Conservation (phyloP, 2,329 filamentous ascomycete genomes). For the Zymoseptoria pseudotritici region DNA sequence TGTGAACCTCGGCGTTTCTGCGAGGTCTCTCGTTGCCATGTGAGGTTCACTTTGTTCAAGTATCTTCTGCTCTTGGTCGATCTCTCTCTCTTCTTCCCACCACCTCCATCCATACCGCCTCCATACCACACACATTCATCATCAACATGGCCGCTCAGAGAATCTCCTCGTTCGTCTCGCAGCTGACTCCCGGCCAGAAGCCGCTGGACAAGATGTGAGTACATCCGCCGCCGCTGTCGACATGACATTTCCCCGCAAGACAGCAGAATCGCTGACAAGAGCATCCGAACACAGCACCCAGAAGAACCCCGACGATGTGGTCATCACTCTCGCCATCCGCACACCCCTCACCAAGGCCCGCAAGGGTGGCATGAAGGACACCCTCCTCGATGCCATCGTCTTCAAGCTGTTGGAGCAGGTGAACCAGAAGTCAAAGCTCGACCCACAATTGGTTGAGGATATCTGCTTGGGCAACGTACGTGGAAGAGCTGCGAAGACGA, state of each 20-base stretch:
- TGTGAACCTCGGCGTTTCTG: background rate
- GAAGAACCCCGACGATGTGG: slow-evolving; percentile 88
- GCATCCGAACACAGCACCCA: slow-evolving; percentile 9
- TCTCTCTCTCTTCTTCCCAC: slow-evolving; percentile 1
- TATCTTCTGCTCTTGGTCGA: background rate
- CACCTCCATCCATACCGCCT: background rate
- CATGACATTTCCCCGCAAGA: slow-evolving; percentile 62
- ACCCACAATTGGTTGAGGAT: slow-evolving; percentile 47
- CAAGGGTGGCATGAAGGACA: slow-evolving; percentile 96
- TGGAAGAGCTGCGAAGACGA: background rate
- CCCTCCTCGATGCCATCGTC: slow-evolving; percentile 76
- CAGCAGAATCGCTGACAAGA: slow-evolving; percentile 55
- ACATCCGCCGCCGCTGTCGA: slow-evolving; percentile 47
- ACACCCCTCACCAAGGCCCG: slow-evolving; percentile 81
- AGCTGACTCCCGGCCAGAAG: slow-evolving; percentile 64
- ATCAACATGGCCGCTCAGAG: slow-evolving; percentile 71
- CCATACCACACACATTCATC: slow-evolving; percentile 1
- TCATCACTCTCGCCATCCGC: slow-evolving; percentile 87
- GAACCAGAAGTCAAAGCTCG: slow-evolving; percentile 29
- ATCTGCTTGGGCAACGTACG: slow-evolving; percentile 84
- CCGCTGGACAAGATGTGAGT: slow-evolving; percentile 71
- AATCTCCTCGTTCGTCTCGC: slow-evolving; percentile 79
- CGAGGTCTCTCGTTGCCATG: background rate
- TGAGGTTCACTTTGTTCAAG: background rate
- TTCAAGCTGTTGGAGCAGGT: slow-evolving; percentile 70